These are phyloP conservation scores for Backusella mclennaniae DNA, from an alignment of 192 early-diverging fungal species.

Conservation along the genomic window DNA sequence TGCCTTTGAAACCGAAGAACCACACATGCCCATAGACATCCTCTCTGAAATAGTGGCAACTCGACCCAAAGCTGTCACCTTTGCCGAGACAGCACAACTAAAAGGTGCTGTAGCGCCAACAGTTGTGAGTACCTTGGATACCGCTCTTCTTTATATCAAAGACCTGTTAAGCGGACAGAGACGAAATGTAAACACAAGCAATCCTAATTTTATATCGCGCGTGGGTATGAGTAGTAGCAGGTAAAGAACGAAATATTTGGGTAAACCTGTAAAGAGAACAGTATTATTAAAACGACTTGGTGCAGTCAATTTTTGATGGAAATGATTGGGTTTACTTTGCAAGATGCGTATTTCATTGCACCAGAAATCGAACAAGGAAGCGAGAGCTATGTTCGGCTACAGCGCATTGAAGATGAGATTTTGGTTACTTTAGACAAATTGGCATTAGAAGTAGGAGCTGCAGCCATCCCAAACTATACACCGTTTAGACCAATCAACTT, in stretches of 20 bases:
- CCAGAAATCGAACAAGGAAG: neutral
- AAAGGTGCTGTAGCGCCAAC: constrained; percentile 13
- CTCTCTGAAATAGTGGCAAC: constrained; percentile 8
- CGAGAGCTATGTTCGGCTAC: neutral
- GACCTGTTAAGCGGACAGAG: constrained; percentile 20
- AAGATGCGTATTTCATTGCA: constrained; percentile 10
- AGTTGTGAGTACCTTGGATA: constrained; percentile 15
- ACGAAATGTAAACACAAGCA: constrained; percentile 37
- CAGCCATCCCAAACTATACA: neutral
- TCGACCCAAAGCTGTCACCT: constrained; percentile 12
- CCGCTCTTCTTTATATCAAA: constrained; percentile 20
- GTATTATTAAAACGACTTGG: neutral
- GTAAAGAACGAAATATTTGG: constrained; percentile 15
- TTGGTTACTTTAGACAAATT: neutral
- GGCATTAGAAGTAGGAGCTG: neutral
- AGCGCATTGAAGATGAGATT: constrained; percentile 18
- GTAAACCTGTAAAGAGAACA: too few species aligned
- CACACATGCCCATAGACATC: constrained; percentile 14
- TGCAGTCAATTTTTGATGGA: constrained; percentile 2
- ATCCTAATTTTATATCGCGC: constrained; percentile 25
- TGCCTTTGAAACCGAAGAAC: neutral
- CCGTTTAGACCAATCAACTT: constrained; percentile 8
- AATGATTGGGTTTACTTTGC: constrained; percentile 23
- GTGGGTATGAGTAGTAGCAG: constrained; percentile 35
- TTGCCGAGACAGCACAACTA: constrained; percentile 2